phyloP scores from a whole-genome alignment of 1,284 basidiomycete genomes.

The Prillingera fragicola region DNA sequence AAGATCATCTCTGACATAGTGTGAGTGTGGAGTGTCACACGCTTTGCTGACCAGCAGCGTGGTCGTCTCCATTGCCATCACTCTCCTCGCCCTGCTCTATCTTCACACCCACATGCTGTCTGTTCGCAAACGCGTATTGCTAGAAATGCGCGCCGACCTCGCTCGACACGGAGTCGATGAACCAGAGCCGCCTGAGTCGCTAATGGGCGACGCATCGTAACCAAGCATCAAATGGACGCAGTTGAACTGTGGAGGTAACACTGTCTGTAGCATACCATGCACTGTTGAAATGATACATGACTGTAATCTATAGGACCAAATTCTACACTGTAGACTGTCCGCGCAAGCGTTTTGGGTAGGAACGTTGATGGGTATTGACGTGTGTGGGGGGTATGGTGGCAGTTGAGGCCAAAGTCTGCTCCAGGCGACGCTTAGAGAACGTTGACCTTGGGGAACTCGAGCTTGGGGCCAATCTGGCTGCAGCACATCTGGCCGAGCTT shows the following conservation, averaged over 20 bases:
- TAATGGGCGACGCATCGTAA: too few relatives aligned
- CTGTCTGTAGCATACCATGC: too few relatives aligned
- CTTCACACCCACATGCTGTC: conserved; percentile 28
- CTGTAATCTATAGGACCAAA: conserved; percentile 5
- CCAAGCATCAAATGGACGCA: too few relatives aligned
- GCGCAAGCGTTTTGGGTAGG: background rate
- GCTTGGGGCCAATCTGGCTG: conserved; percentile 60
- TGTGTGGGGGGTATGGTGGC: background rate
- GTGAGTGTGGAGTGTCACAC: conserved; percentile 5
- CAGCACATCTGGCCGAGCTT: conserved; percentile 85
- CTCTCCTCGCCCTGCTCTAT: conserved; percentile 25
- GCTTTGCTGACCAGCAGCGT: too few relatives aligned
- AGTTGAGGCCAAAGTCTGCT: background rate
- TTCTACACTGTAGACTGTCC: background rate
- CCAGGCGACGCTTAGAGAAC: conserved; percentile 25
- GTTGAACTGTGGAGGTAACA: too few relatives aligned
- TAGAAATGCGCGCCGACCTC: conserved; percentile 27
- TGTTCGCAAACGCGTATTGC: conserved; percentile 27
- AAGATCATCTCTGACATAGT: conserved; percentile 27
- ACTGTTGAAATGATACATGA: conserved; percentile 24
- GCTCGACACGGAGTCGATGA: conserved; percentile 13
- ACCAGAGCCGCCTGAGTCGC: conserved; percentile 10
- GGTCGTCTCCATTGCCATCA: conserved; percentile 25
- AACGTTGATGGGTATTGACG: background rate
- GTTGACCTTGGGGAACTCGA: conserved; percentile 38